A percentile compares a stretch with the other conserved stretches of the same genome.
Conservation (phyloP, 768 basidiomycete genomes). For the Tylopilus felleus region DNA sequence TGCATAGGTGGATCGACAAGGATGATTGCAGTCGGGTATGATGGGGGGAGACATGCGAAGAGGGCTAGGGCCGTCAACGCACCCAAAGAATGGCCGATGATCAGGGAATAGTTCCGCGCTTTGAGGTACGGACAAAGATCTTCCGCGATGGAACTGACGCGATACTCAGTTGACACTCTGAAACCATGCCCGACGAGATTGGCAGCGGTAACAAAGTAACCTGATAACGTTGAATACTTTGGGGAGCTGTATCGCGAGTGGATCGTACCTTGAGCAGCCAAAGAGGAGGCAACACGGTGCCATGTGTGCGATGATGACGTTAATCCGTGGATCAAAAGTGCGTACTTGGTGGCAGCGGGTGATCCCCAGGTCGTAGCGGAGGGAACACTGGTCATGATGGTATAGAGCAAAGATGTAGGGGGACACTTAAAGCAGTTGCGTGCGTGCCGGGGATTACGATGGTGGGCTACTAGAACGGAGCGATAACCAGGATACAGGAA, state of each 20-base stretch:
- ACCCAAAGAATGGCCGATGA: conserved; percentile 26
- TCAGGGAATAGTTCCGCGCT: conserved; percentile 9
- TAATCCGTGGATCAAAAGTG: conserved; percentile 26
- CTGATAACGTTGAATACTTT: conserved; percentile 1
- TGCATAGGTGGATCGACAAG: conserved; percentile 23
- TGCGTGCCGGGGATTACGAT: no score
- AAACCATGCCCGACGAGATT: conserved; percentile 16
- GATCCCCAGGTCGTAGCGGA: conserved; percentile 24
- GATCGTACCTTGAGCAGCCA: conserved; percentile 8
- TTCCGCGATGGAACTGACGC: conserved; percentile 4
- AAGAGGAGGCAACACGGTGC: conserved; percentile 14
- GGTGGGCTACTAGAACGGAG: no score
- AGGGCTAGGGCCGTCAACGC: conserved; percentile 4
- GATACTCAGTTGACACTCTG: conserved; percentile 11
- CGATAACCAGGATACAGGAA: no score
- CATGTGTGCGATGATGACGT: conserved; percentile 20
- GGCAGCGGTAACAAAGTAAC: conserved; percentile 22
- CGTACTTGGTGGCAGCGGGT: conserved; percentile 21
- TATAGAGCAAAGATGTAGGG: no score
- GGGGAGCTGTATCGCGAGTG: neutral
- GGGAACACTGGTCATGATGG: conserved; percentile 13
- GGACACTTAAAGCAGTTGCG: no score
- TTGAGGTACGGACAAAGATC: conserved; percentile 20
- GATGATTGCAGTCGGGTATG: conserved; percentile 13
- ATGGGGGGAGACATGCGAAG: neutral